Conservation (phyloP, 257 asterid genomes). For the Jasminum sambac region DNA sequence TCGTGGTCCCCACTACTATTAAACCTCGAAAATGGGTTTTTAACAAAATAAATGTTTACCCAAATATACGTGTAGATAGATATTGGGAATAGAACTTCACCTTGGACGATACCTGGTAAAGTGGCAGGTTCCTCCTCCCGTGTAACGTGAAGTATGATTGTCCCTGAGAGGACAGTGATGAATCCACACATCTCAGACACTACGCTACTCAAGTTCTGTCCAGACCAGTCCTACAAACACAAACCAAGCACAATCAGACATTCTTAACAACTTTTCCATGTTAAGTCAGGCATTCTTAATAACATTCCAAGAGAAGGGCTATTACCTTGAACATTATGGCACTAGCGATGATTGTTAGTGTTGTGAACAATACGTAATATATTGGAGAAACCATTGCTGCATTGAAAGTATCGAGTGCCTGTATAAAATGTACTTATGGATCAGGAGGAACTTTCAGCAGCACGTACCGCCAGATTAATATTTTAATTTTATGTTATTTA, state of each 20-base stretch:
- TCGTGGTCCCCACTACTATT: too few relatives aligned
- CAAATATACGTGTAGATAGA: background rate
- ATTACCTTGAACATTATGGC: conserved; percentile 87
- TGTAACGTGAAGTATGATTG: conserved; percentile 71
- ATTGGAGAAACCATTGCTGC: conserved; percentile 87
- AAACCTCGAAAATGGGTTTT: too few relatives aligned
- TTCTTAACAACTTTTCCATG: background rate
- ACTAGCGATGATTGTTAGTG: conserved; percentile 79
- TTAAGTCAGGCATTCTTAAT: background rate
- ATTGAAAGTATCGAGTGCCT: conserved; percentile 89
- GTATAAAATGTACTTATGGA: conserved; percentile 22
- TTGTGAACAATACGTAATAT: conserved; percentile 88
- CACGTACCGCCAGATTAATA: background rate
- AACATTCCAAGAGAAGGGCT: conserved; percentile 11
- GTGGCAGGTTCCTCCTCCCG: conserved; percentile 63
- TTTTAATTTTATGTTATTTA: too few relatives aligned
- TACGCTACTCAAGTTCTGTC: conserved; percentile 64
- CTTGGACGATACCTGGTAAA: conserved; percentile 42
- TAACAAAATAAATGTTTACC: too few relatives aligned
- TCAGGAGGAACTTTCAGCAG: conserved; percentile 6
- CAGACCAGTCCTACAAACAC: conserved; percentile 73
- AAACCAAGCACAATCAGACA: background rate
- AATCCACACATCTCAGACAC: conserved; percentile 72
- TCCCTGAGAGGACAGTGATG: conserved; percentile 68
- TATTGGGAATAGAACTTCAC: background rate